These are phyloP conservation scores for Cairneyella variabilis DNA, from an alignment of 495 filamentous ascomycete species.

Conservation along the genomic window DNA sequence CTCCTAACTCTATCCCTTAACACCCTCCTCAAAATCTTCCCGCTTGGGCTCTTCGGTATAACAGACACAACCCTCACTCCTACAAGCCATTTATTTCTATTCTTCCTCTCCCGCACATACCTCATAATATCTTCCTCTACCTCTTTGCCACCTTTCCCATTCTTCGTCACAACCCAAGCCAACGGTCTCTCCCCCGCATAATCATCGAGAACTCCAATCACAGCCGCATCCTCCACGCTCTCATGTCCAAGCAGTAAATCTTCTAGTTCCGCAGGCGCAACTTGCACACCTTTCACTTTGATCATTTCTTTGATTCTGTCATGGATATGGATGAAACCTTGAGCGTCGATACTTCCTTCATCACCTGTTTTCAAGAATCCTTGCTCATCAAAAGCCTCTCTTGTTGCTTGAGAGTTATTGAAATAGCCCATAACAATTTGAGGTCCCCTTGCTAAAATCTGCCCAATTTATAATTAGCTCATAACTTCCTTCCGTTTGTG, in stretches of 20 bases:
- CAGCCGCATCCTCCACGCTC: conserved; percentile 24
- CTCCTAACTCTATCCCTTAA: conserved; percentile 27
- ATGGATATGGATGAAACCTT: background rate
- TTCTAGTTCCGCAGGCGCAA: background rate
- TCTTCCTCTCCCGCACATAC: conserved; percentile 57
- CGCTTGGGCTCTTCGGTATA: conserved; percentile 75
- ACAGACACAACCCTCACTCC: conserved; percentile 57
- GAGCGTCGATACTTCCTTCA: background rate
- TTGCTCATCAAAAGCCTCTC: background rate
- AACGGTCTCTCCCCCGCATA: conserved; percentile 61
- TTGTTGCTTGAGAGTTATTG: background rate
- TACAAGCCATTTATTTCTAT: conserved; percentile 60
- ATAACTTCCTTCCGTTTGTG: no score
- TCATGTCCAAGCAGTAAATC: background rate
- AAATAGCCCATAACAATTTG: background rate
- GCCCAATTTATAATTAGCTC: no score
- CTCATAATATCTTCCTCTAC: conserved; percentile 40
- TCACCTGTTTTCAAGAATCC: background rate
- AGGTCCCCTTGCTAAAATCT: background rate
- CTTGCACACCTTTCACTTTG: background rate
- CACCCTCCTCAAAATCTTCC: conserved; percentile 79
- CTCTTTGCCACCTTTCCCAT: conserved; percentile 27
- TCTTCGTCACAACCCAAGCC: conserved; percentile 56
- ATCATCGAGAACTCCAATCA: conserved; percentile 57
- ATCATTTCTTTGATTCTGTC: background rate